These are phyloP conservation scores for Trypanosoma platydactyli DNA, from an alignment of 208 protist genomes.

Conservation along the genomic window DNA sequence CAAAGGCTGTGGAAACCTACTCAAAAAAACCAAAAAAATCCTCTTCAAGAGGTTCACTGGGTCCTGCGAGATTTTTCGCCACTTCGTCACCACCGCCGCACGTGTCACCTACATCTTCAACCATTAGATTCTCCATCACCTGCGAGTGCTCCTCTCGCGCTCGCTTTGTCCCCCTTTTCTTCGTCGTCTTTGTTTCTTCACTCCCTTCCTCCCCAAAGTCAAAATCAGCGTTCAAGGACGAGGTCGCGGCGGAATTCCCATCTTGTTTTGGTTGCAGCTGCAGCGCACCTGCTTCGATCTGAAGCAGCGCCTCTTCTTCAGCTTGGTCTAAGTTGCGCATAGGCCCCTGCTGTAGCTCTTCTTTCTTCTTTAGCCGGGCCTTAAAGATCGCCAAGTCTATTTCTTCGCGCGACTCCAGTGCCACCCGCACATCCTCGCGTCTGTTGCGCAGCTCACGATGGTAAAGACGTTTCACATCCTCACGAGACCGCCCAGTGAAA, in stretches of 20 bases:
- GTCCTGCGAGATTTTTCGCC: not conserved
- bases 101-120: not conserved
- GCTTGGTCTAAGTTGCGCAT: conserved; percentile 52
- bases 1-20: no score
- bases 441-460: conserved; percentile 68
- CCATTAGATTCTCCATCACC: not conserved
- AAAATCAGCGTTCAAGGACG: conserved; percentile 6
- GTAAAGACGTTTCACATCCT: conserved; percentile 85
- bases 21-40: conserved; percentile 4
- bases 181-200: not conserved
- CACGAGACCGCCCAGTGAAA: conserved; percentile 55
- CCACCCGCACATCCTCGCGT: conserved; percentile 48
- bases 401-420: conserved; percentile 45
- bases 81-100: not conserved
- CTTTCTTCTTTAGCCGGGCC: conserved; percentile 41
- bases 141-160: no score
- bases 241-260: no score
- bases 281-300: conserved; percentile 35
- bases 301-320: conserved; percentile 54
- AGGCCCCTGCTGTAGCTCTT: conserved; percentile 31
- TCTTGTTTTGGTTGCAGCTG: not conserved
- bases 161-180: not conserved
- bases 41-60: conserved; percentile 10
- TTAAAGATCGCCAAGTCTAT: conserved; percentile 76
- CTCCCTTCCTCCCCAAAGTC: conserved; percentile 13